Evolutionary conservation across 768 basidiomycete species (phyloP).

Genomic region (Rhizopogon vesiculosus): DNA sequence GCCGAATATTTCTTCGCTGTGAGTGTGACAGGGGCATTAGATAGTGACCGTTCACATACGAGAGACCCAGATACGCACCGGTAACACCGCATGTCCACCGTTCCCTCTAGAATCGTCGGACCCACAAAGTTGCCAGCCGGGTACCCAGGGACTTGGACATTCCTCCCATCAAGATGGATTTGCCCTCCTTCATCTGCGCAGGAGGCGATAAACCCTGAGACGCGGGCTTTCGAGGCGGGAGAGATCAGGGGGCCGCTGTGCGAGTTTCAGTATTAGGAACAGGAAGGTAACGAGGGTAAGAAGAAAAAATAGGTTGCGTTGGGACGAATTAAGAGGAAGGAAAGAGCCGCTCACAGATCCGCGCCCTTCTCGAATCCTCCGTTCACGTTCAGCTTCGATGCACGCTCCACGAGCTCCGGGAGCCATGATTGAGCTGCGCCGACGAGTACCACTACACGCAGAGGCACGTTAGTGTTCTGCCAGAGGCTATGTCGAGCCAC

Average conservation of each 20-base stretch:
- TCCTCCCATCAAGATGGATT: constrained; percentile 84
- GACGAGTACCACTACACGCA: constrained; percentile 62
- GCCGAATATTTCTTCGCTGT: constrained; percentile 92
- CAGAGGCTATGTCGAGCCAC: constrained; percentile 12
- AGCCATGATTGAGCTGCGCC: constrained; percentile 80
- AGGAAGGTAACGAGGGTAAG: constrained; percentile 2
- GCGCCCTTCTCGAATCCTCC: constrained; percentile 87
- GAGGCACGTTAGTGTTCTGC: not conserved
- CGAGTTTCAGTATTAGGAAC: not conserved
- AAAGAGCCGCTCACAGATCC: constrained; percentile 55
- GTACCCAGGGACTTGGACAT: constrained; percentile 62
- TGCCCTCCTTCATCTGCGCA: constrained; percentile 78
- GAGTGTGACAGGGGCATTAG: not conserved
- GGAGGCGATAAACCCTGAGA: constrained; percentile 69
- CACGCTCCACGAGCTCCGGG: constrained; percentile 79
- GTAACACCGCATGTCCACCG: constrained; percentile 84
- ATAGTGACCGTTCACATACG: not conserved
- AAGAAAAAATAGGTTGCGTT: not conserved
- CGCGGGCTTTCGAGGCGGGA: constrained; percentile 73
- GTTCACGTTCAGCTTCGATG: constrained; percentile 72
- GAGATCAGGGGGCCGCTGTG: constrained; percentile 76
- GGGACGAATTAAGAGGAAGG: not conserved
- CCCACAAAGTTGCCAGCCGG: constrained; percentile 92
- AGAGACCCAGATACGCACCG: constrained; percentile 43
- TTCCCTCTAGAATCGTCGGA: constrained; percentile 83